A percentile compares a stretch with the other conserved stretches of the same genome.
Conservation (phyloP, 495 filamentous ascomycete species). For the Talaromyces nanjingensis region DNA sequence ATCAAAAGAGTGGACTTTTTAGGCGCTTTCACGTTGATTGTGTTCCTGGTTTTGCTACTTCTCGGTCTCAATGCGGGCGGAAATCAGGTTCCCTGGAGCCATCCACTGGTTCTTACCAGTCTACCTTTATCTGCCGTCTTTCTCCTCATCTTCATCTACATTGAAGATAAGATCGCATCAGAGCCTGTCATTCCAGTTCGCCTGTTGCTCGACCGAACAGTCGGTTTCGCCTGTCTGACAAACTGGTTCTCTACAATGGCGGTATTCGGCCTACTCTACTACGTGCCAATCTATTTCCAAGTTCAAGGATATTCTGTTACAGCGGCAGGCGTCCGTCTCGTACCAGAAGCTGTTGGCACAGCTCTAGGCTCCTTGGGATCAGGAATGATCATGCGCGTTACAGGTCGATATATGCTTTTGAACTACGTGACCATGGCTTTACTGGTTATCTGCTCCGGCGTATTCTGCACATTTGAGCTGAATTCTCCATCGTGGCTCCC, state of each 20-base stretch:
- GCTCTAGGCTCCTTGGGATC: slow-evolving; percentile 62
- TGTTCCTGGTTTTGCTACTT: slow-evolving; percentile 65
- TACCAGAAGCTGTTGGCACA: slow-evolving; percentile 59
- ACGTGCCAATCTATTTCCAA: slow-evolving; percentile 78
- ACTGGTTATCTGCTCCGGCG: slow-evolving; percentile 41
- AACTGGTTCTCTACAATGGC: slow-evolving; percentile 62
- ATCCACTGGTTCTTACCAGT: slow-evolving; percentile 66
- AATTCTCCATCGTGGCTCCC: slow-evolving; percentile 54
- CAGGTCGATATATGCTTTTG: slow-evolving; percentile 60
- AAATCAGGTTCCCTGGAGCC: slow-evolving; percentile 76
- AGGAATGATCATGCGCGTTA: slow-evolving; percentile 66
- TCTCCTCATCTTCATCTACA: slow-evolving; percentile 49
- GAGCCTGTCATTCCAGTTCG: slow-evolving; percentile 85
- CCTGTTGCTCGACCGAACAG: slow-evolving; percentile 65
- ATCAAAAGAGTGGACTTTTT: slow-evolving; percentile 80
- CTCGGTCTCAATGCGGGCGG: slow-evolving; percentile 81
- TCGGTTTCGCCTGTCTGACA: slow-evolving; percentile 65
- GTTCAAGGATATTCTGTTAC: slow-evolving; percentile 65
- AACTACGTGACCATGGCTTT: slow-evolving; percentile 46
- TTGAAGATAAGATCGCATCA: slow-evolving; percentile 55
- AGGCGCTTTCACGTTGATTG: slow-evolving; percentile 61
- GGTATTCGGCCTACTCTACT: slow-evolving; percentile 56
- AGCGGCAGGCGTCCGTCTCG: slow-evolving; percentile 60
- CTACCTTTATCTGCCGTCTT: slow-evolving; percentile 59
- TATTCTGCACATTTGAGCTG: slow-evolving; percentile 48